Evolutionary conservation across 2,329 filamentous ascomycete species (phyloP), one percentile per base, ranked within the genome.

Genomic region (Simplicillium sp.): DNA sequence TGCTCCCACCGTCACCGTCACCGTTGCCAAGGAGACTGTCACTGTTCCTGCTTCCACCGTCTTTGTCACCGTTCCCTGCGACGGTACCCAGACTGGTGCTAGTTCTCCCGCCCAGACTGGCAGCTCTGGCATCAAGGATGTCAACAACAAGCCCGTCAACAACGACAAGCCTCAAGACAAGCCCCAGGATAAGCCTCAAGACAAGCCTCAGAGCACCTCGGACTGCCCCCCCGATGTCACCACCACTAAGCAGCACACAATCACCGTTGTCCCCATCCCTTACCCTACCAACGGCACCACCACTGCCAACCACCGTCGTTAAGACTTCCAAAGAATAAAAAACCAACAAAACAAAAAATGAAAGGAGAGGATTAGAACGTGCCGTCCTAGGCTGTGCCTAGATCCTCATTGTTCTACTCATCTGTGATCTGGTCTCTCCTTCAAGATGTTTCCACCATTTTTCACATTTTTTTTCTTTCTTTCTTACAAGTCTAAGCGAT

Each of bases 251-350:
- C 48, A 54, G 48, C 48, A 52, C 31, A 58, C 56, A 29, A 56
- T 61, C 44, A 62, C 61, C 40, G 57, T 62, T 44, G 52, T 65
- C 44, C 67, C 67, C 48, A 52, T 65, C 44, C 67, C 67, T 48
- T 67, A 59, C 59, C 67, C 67, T 38, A 56, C 53, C 39, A 54
- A 54, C 47, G 50, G 45, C 48, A 64, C 64, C 58, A 56, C 56
- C 44, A 62, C 63, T 38, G 45, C 45, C 42, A 5, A 46, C 59
- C 36, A 46, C 53, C 46, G 59, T 59, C 38, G 53, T 49, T 29
- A 54, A 59, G 31, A 45, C 20, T 25, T 25, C 9, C 20, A 6
- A 25, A 25, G 20, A 9, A 25, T 11, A 17, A 18, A 29, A 31
- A 37, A 25, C 13, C 7, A 28, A 14, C 4, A 34, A 14, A 35